phyloP scores from a whole-genome alignment of 257 asterid genomes.

The Solanum virginianum region DNA sequence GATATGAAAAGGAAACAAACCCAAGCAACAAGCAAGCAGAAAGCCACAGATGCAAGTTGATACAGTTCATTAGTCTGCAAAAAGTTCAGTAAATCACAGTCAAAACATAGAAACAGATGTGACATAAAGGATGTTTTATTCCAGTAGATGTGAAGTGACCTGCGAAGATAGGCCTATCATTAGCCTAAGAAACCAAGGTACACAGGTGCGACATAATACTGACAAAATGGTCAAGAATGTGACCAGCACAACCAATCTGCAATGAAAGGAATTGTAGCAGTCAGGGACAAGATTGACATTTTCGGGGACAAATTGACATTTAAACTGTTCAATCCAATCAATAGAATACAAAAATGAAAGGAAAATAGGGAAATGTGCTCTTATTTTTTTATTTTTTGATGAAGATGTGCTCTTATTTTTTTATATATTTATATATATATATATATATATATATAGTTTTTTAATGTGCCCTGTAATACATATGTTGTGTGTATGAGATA shows the following conservation, averaged over 20 bases:
- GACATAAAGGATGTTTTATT: not conserved
- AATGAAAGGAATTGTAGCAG: conserved; percentile 5
- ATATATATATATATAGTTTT: too few relatives aligned
- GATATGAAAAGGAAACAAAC: conserved; percentile 35
- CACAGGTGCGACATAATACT: conserved; percentile 48
- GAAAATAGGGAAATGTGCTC: not conserved
- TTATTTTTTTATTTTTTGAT: not conserved
- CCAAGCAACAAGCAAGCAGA: conserved; percentile 91
- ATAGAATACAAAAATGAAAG: not conserved
- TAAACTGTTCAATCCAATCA: not conserved
- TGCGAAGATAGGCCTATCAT: conserved; percentile 73
- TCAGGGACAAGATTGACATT: conserved; percentile 1
- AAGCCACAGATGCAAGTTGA: conserved; percentile 75
- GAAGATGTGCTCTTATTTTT: too few relatives aligned
- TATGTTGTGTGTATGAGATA: not conserved
- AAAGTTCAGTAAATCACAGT: conserved; percentile 6
- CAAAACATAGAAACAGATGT: conserved; percentile 7
- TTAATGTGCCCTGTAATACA: not conserved
- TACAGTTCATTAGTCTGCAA: conserved; percentile 83
- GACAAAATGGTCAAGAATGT: conserved; percentile 45
- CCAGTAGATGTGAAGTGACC: conserved; percentile 31
- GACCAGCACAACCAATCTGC: conserved; percentile 48
- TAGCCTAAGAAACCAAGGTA: conserved; percentile 72
- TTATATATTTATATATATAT: too few relatives aligned
- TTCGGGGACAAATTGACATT: not conserved